Evolutionary conservation across 1,284 basidiomycete genomes (phyloP).

Genomic region (Malassezia restricta): DNA sequence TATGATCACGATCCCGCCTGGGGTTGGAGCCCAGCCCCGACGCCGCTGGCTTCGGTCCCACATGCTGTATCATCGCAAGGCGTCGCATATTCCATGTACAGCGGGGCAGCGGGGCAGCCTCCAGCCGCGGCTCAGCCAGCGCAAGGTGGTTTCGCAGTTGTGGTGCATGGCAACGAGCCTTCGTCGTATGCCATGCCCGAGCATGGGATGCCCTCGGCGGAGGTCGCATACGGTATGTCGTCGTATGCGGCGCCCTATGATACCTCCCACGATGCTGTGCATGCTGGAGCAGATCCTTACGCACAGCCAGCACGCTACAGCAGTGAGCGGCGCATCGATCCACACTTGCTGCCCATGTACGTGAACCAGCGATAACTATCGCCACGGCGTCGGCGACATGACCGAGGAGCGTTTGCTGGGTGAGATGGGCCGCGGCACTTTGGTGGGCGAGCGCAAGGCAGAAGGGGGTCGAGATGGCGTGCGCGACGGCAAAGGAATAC

Average conservation of each 20-base stretch:
- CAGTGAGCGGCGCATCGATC: background rate
- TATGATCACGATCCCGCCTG: background rate
- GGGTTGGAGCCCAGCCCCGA: conserved; percentile 3
- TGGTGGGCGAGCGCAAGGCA: background rate
- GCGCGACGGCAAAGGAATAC: background rate
- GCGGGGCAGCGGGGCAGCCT: background rate
- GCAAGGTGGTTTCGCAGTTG: conserved; percentile 5
- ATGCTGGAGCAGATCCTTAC: background rate
- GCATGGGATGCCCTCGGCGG: background rate
- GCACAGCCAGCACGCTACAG: background rate
- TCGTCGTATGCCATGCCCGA: background rate
- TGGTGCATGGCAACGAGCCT: conserved; percentile 8
- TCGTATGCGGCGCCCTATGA: background rate
- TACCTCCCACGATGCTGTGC: background rate
- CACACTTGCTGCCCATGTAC: conserved; percentile 10
- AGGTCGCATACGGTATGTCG: background rate
- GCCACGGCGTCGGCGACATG: background rate
- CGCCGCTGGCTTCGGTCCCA: background rate
- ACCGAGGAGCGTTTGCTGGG: background rate
- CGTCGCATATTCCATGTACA: background rate
- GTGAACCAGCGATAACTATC: conserved; percentile 6
- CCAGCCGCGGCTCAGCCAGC: background rate
- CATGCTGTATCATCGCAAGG: background rate
- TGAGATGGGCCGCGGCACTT: background rate
- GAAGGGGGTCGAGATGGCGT: background rate